Evolutionary conservation across 2,329 filamentous ascomycete species (phyloP).

Genomic region (Cytospora chrysosperma): DNA sequence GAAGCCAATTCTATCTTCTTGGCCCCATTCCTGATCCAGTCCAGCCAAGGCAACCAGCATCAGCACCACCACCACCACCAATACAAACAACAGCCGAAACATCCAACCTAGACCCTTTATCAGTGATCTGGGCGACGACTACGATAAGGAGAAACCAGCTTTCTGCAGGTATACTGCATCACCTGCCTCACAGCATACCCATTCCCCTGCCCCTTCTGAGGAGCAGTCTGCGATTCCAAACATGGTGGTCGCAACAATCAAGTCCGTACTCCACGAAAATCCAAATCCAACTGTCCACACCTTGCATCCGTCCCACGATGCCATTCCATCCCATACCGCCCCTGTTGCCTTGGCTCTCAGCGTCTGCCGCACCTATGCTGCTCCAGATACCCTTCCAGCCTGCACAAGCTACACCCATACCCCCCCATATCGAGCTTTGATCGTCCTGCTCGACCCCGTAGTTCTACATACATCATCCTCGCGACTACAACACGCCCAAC

Average conservation of each 20-base stretch:
- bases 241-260: slow-evolving; percentile 65
- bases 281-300: slow-evolving; percentile 12
- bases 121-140: slow-evolving; percentile 20
- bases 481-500: slow-evolving; percentile 12
- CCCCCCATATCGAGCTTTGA: slow-evolving; percentile 9
- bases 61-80: slow-evolving; percentile 4
- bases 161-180: slow-evolving; percentile 22
- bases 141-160: slow-evolving; percentile 23
- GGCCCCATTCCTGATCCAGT: slow-evolving; percentile 1
- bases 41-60: background rate
- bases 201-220: slow-evolving; percentile 37
- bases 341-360: slow-evolving; percentile 4
- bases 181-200: slow-evolving; percentile 19
- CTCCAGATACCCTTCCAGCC: slow-evolving; percentile 12
- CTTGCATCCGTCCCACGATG: slow-evolving; percentile 14
- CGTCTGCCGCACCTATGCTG: slow-evolving; percentile 8
- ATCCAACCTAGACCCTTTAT: slow-evolving; percentile 10
- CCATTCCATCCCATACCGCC: background rate
- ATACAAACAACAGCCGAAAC: slow-evolving; percentile 10
- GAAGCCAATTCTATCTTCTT: slow-evolving; percentile 7
- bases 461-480: slow-evolving; percentile 14
- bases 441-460: slow-evolving; percentile 8
- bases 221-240: slow-evolving; percentile 43
- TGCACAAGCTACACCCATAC: slow-evolving; percentile 10
- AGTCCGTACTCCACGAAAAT: slow-evolving; percentile 45